Evolutionary conservation across 257 asterid species (phyloP).

Genomic region (Mentha longifolia): DNA sequence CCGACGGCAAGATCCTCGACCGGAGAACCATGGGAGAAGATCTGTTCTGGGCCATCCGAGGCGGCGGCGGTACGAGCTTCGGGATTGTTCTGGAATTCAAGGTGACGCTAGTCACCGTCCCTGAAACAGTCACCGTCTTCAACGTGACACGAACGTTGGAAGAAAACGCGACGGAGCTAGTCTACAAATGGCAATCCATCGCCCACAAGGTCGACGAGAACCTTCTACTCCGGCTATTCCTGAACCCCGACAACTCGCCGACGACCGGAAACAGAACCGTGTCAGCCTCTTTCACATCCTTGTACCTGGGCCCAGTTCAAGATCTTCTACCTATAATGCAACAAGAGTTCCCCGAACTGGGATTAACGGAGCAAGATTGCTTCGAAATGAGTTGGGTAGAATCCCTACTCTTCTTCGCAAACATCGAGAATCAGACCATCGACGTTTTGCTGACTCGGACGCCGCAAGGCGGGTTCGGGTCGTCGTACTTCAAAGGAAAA

Average conservation of each 20-base stretch:
- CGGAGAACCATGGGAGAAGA: constrained; percentile 27
- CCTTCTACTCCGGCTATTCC: constrained; percentile 36
- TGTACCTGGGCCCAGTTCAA: constrained; percentile 29
- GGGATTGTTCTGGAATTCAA: constrained; percentile 27
- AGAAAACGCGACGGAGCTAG: constrained; percentile 18
- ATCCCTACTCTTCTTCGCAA: constrained; percentile 21
- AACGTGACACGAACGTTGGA: constrained; percentile 21
- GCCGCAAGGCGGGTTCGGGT: neutral
- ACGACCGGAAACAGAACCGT: constrained; percentile 22
- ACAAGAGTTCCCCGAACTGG: constrained; percentile 37
- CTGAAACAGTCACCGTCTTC: constrained; percentile 28
- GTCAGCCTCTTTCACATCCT: neutral
- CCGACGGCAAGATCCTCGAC: constrained; percentile 7
- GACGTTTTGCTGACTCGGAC: constrained; percentile 30
- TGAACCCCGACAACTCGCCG: constrained; percentile 21
- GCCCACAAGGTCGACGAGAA: constrained; percentile 47
- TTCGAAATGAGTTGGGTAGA: constrained; percentile 38
- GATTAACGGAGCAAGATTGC: constrained; percentile 35
- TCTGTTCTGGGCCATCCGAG: constrained; percentile 30
- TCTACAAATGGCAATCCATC: constrained; percentile 49
- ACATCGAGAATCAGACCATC: neutral
- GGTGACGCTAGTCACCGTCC: constrained; percentile 20
- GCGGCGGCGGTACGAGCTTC: constrained; percentile 31
- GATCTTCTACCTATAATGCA: constrained; percentile 26
- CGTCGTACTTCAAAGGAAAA: constrained; percentile 38